phyloP scores from a whole-genome alignment of 352 stramenopile species.

The Thalassiosira ordinaria region DNA sequence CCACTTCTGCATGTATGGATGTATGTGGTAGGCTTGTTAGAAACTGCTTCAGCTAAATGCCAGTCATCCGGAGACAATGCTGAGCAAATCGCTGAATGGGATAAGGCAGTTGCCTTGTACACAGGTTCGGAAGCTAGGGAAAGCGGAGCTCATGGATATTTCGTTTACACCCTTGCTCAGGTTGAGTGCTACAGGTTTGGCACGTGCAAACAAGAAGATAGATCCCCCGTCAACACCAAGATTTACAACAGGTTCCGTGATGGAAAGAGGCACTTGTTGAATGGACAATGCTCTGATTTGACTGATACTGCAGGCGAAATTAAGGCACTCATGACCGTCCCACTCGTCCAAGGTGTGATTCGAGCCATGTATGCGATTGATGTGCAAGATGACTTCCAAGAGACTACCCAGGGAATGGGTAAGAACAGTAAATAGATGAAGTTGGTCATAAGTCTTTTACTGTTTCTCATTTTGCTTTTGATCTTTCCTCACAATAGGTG shows the following conservation, averaged over 20 bases:
- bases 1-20: slow-evolving; percentile 28
- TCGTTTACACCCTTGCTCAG: slow-evolving; percentile 34
- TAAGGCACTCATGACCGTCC: slow-evolving; percentile 43
- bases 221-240: slow-evolving; percentile 21
- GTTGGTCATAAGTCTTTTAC: no score
- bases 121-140: slow-evolving; percentile 32
- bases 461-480: no score
- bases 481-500: no score
- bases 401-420: slow-evolving; percentile 41
- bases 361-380: slow-evolving; percentile 31
- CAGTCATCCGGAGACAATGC: slow-evolving; percentile 4
- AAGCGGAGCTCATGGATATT: slow-evolving; percentile 12
- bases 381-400: slow-evolving; percentile 39
- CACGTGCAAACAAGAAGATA: slow-evolving; percentile 31
- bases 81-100: slow-evolving; percentile 9
- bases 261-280: slow-evolving; percentile 18
- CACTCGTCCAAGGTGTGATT: slow-evolving; percentile 51
- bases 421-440: no score
- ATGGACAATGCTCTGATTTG: slow-evolving; percentile 13
- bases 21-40: slow-evolving; percentile 22
- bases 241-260: slow-evolving; percentile 24
- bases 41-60: slow-evolving; percentile 19
- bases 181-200: slow-evolving; percentile 47
- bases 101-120: slow-evolving; percentile 46
- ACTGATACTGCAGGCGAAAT: slow-evolving; percentile 1